Conservation (phyloP, 495 filamentous ascomycete genomes). For the Aspergillus homomorphus region DNA sequence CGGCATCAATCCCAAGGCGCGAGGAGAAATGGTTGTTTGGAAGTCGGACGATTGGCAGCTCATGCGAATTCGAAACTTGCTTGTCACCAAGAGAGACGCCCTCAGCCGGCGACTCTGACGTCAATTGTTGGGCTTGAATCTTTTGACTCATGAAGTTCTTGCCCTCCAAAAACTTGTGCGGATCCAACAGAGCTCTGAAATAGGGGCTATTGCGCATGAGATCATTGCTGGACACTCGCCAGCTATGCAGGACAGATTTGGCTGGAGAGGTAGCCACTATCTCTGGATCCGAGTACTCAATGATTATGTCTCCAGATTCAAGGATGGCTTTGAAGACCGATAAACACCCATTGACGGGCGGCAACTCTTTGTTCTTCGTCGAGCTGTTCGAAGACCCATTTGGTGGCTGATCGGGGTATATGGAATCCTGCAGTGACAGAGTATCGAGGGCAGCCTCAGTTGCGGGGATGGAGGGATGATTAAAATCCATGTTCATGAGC, state of each 20-base stretch:
- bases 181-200: conserved; percentile 45
- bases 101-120: not conserved
- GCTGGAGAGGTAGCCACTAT: conserved; percentile 3
- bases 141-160: conserved; percentile 33
- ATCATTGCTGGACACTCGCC: conserved; percentile 35
- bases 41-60: conserved; percentile 30
- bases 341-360: not conserved
- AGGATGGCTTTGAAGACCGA: conserved; percentile 20
- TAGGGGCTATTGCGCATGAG: conserved; percentile 40
- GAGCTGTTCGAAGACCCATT: not conserved
- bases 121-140: not conserved
- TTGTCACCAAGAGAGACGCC: conserved; percentile 1
- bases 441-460: not conserved
- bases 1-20: conserved; percentile 31
- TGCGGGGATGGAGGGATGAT: not conserved
- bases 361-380: not conserved
- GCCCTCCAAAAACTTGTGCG: conserved; percentile 48
- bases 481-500: not conserved
- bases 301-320: conserved; percentile 33
- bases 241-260: conserved; percentile 17
- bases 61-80: not conserved
- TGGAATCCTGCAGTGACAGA: not conserved
- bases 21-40: conserved; percentile 22
- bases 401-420: not conserved
- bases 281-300: conserved; percentile 30